Evolutionary conservation across 805 yeast genomes (phyloP).

Genomic region (Candida insectalens): DNA sequence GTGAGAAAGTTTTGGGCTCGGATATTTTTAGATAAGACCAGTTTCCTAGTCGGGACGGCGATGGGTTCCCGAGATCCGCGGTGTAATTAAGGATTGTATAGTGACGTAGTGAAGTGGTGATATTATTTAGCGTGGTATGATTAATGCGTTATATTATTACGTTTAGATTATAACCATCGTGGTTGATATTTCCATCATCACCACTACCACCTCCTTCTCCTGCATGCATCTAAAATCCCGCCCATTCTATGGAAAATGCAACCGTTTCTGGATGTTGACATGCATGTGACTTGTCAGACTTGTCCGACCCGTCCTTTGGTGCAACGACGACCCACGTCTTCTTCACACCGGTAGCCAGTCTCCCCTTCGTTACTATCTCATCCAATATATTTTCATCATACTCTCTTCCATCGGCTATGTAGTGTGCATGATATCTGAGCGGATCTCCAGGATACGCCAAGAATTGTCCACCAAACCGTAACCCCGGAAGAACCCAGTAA

Average conservation of each 20-base stretch:
- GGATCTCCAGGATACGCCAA: slow-evolving; percentile 96
- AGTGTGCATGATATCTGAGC: slow-evolving; percentile 78
- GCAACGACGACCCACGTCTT: slow-evolving; percentile 65
- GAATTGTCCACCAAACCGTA: slow-evolving; percentile 83
- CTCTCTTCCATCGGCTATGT: slow-evolving; percentile 48
- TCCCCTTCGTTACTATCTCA: slow-evolving; percentile 71
- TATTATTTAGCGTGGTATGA: no score
- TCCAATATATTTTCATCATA: slow-evolving; percentile 43
- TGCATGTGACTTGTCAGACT: no score
- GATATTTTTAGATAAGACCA: not conserved
- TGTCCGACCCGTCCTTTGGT: no score
- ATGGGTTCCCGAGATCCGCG: no score
- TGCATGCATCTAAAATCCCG: no score
- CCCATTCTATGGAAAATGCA: slow-evolving; percentile 85
- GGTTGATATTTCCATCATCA: no score
- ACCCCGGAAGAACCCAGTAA: slow-evolving; percentile 62
- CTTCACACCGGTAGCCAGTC: slow-evolving; percentile 88
- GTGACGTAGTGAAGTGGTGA: no score
- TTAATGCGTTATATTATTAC: no score
- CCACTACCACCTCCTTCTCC: no score
- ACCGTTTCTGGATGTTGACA: slow-evolving; percentile 25
- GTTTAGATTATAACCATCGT: no score
- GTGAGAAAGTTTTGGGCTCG: not conserved
- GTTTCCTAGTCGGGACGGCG: not conserved
- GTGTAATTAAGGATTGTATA: no score